phyloP scores from a whole-genome alignment of 441 rosid species.

The Omphalea diandra region DNA sequence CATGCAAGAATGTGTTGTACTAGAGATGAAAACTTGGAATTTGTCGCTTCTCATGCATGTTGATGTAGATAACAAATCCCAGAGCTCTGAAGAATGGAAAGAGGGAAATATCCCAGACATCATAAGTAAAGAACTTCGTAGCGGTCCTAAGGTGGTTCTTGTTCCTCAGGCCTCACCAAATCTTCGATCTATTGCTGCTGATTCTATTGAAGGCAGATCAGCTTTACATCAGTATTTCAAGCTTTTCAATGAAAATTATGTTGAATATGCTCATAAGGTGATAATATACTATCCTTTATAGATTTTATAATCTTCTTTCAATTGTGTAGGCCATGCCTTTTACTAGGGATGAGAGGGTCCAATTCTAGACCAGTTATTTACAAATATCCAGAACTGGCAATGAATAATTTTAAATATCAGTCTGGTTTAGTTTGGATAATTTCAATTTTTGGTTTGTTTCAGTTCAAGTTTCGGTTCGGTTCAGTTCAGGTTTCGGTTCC shows the following conservation, averaged over 20 bases:
- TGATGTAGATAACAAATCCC: constrained; percentile 38
- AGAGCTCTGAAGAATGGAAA: constrained; percentile 37
- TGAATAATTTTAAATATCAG: too few relatives aligned
- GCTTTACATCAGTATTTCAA: constrained; percentile 83
- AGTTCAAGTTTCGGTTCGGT: too few relatives aligned
- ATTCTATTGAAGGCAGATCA: constrained; percentile 92
- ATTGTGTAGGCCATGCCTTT: neutral
- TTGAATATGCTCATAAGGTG: constrained; percentile 98
- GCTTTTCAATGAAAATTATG: constrained; percentile 91
- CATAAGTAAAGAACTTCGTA: constrained; percentile 86
- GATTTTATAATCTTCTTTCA: neutral
- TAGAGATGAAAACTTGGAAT: constrained; percentile 89
- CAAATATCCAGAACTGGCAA: too few relatives aligned
- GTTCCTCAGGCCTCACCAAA: constrained; percentile 76
- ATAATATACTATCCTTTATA: constrained; percentile 17
- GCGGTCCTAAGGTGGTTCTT: constrained; percentile 76
- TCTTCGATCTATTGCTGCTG: constrained; percentile 72
- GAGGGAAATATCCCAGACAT: constrained; percentile 52
- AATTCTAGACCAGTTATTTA: too few relatives aligned
- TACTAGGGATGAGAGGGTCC: too few relatives aligned
- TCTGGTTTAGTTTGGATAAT: too few relatives aligned
- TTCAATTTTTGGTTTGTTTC: too few relatives aligned
- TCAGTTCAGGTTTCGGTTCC: too few relatives aligned
- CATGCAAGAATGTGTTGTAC: constrained; percentile 67
- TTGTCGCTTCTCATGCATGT: constrained; percentile 66